Conservation (phyloP, 495 filamentous ascomycete genomes). For the Astrothelium subdiscretum region DNA sequence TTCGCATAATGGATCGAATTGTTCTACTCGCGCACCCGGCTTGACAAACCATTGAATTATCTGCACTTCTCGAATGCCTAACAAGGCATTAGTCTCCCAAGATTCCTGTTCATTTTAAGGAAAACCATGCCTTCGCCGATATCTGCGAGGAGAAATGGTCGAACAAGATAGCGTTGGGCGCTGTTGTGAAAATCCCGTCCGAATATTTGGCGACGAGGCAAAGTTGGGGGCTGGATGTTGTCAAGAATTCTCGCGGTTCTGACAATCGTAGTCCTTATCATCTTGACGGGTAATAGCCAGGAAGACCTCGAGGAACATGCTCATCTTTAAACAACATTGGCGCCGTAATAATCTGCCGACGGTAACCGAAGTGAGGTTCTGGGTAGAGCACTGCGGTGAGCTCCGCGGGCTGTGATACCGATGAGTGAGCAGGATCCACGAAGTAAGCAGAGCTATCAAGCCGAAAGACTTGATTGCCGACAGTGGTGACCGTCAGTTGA, state of each 20-base stretch:
- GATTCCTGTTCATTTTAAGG: conserved; percentile 4
- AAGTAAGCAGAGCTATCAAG: no score
- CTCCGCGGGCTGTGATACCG: no score
- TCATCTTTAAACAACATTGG: neutral
- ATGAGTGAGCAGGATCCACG: no score
- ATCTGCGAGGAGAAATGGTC: conserved; percentile 86
- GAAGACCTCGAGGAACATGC: conserved; percentile 25
- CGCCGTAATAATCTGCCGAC: neutral
- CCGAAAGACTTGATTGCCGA: no score
- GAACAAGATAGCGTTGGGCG: conserved; percentile 47
- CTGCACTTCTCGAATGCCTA: conserved; percentile 94
- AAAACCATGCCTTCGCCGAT: conserved; percentile 74
- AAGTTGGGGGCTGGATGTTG: conserved; percentile 32
- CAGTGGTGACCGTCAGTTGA: no score
- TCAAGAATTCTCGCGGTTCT: conserved; percentile 31
- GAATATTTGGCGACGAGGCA: neutral
- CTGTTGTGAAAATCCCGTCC: conserved; percentile 48
- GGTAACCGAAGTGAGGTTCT: neutral
- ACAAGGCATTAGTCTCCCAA: conserved; percentile 1
- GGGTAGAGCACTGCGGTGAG: neutral
- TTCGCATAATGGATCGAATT: conserved; percentile 96
- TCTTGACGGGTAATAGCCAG: conserved; percentile 19
- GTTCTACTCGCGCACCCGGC: conserved; percentile 87
- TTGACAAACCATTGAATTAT: conserved; percentile 99
- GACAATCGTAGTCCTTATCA: neutral